phyloP scores from a whole-genome alignment of 2,329 filamentous ascomycete species.

The Colletotrichum noveboracense region DNA sequence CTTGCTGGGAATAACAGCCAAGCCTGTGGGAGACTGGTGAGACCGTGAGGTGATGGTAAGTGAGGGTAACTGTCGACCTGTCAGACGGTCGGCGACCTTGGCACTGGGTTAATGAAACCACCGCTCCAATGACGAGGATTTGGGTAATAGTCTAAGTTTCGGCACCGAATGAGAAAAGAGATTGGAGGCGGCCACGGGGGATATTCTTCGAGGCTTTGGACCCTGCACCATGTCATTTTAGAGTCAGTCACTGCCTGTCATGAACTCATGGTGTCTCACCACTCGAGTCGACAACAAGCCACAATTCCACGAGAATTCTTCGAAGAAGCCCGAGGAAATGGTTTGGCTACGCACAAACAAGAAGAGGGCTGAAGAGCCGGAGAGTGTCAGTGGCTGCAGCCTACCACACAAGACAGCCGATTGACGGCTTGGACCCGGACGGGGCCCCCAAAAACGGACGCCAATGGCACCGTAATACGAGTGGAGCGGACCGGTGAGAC shows the following conservation, averaged over 20 bases:
- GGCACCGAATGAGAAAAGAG: background rate
- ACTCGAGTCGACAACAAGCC: background rate
- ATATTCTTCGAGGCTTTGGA: background rate
- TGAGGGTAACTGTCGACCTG: background rate
- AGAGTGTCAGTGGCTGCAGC: background rate
- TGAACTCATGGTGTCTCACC: background rate
- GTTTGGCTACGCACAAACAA: background rate
- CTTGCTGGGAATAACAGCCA: background rate
- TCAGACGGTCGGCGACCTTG: background rate
- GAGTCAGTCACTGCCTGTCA: background rate
- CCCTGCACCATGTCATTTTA: background rate
- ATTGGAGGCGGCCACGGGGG: background rate
- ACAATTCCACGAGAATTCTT: background rate
- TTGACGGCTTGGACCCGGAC: background rate
- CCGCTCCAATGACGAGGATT: background rate
- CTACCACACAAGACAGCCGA: background rate
- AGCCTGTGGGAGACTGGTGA: background rate
- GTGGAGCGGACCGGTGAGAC: constrained; percentile 2
- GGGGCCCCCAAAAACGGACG: background rate
- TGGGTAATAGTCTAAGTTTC: background rate
- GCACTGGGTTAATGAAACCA: background rate
- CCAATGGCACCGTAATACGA: background rate
- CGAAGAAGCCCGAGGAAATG: background rate
- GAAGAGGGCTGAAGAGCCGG: background rate
- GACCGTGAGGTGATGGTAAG: background rate